A percentile compares a stretch with the other conserved stretches of the same genome.
These are phyloP conservation scores for Penicillium angulare DNA, from an alignment of 495 filamentous ascomycete genomes.

Conservation along the genomic window DNA sequence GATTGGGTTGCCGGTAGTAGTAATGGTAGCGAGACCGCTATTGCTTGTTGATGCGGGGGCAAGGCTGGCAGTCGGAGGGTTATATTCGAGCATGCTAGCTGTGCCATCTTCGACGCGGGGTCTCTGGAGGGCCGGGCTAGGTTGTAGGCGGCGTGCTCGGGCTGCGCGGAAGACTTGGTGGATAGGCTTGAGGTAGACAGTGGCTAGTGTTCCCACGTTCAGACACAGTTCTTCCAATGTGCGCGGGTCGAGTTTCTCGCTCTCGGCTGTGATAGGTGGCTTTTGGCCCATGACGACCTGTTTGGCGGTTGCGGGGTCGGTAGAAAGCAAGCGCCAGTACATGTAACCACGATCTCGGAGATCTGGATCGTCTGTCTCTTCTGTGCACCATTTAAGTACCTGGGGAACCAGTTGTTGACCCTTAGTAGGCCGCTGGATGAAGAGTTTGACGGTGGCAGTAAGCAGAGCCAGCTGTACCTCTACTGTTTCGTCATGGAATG, in stretches of 20 bases:
- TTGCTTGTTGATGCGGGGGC: conserved; percentile 24
- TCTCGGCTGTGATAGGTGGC: conserved; percentile 93
- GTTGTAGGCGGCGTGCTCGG: conserved; percentile 70
- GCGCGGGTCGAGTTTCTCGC: conserved; percentile 85
- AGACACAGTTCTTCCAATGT: conserved; percentile 97
- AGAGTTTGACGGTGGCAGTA: conserved; percentile 96
- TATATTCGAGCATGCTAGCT: conserved; percentile 30
- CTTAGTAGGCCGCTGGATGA: conserved; percentile 95
- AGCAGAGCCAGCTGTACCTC: conserved; percentile 94
- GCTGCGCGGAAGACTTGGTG: conserved; percentile 96
- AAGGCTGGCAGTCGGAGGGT: conserved; percentile 19
- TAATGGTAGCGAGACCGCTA: conserved; percentile 25
- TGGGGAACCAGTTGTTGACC: conserved; percentile 92
- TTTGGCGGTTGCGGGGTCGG: conserved; percentile 83
- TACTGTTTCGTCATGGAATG: conserved; percentile 89
- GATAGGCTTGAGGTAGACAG: conserved; percentile 96
- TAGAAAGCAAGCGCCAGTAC: conserved; percentile 98
- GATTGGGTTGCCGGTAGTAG: conserved; percentile 23
- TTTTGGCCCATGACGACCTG: conserved; percentile 95
- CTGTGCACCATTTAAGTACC: conserved; percentile 97
- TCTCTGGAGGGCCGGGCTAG: conserved; percentile 82
- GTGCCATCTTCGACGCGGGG: conserved; percentile 50
- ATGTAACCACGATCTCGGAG: conserved; percentile 95
- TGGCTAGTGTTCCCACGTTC: conserved; percentile 92
- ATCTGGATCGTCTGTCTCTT: conserved; percentile 98